Percentiles rank a stretch among this genome's conserved stretches.
Conservation (phyloP, 2,329 filamentous ascomycete genomes). For the Paramyrothecium sp. region DNA sequence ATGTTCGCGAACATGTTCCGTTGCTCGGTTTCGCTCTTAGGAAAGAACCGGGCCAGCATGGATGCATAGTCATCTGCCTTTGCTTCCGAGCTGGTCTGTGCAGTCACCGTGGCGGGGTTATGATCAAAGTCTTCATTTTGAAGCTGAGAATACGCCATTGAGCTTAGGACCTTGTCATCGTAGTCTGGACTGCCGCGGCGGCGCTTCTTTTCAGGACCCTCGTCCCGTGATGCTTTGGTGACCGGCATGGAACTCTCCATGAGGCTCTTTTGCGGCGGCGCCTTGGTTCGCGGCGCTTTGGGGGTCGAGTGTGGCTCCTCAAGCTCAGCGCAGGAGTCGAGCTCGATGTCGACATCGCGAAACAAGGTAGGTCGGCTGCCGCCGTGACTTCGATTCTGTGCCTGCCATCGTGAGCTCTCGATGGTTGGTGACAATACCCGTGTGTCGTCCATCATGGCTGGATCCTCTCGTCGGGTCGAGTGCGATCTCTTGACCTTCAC, state of each 20-base stretch:
- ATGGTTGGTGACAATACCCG: slow-evolving; percentile 23
- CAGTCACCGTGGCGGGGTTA: slow-evolving; percentile 49
- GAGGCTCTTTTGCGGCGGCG: slow-evolving; percentile 13
- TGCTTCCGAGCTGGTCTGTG: slow-evolving; percentile 30
- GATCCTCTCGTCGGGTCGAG: slow-evolving; percentile 15
- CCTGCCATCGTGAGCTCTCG: slow-evolving; percentile 16
- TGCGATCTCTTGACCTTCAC: slow-evolving; percentile 24
- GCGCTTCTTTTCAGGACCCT: slow-evolving; percentile 34
- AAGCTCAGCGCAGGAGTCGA: slow-evolving; percentile 14
- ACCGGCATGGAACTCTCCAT: slow-evolving; percentile 20
- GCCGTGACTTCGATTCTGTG: slow-evolving; percentile 12
- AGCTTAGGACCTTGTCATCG: slow-evolving; percentile 52
- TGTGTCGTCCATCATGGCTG: slow-evolving; percentile 9
- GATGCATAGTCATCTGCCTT: slow-evolving; percentile 41
- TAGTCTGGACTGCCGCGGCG: slow-evolving; percentile 50
- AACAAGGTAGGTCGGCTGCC: slow-evolving; percentile 12
- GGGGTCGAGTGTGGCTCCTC: slow-evolving; percentile 19
- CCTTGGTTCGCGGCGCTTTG: slow-evolving; percentile 12
- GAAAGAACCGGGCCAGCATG: slow-evolving; percentile 49
- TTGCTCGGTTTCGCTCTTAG: slow-evolving; percentile 44
- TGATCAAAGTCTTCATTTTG: slow-evolving; percentile 54
- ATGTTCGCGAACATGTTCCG: slow-evolving; percentile 51
- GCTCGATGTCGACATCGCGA: slow-evolving; percentile 20
- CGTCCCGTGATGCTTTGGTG: slow-evolving; percentile 11
- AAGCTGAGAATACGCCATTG: slow-evolving; percentile 52